Percentiles rank a stretch among this genome's conserved stretches.
phyloP scores from a whole-genome alignment of 805 yeast species.

The Candida stauntonica region DNA sequence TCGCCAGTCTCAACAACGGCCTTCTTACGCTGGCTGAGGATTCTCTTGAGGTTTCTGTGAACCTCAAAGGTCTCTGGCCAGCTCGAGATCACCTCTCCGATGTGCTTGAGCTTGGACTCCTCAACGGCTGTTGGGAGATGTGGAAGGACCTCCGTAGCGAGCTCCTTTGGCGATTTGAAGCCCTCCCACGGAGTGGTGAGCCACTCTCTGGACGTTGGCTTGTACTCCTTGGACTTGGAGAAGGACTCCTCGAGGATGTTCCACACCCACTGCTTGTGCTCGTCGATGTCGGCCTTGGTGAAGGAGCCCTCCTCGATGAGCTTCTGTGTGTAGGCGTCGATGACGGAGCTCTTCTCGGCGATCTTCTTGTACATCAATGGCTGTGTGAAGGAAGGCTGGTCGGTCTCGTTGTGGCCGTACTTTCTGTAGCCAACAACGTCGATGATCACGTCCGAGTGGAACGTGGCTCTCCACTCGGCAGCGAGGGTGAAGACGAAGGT shows the following conservation, averaged over 20 bases:
- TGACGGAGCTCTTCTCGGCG: slow-evolving; percentile 82
- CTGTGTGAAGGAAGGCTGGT: slow-evolving; percentile 98
- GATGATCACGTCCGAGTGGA: slow-evolving; percentile 93
- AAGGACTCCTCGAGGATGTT: slow-evolving; percentile 85
- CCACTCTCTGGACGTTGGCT: slow-evolving; percentile 95
- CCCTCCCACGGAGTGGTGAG: slow-evolving; percentile 98
- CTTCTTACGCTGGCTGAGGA: slow-evolving; percentile 82
- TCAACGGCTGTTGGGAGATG: slow-evolving; percentile 93
- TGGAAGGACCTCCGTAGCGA: slow-evolving; percentile 92
- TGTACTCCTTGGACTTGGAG: slow-evolving; percentile 80
- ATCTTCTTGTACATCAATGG: slow-evolving; percentile 94
- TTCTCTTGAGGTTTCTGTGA: slow-evolving; percentile 95
- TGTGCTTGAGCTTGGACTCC: slow-evolving; percentile 62
- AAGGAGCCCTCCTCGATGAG: slow-evolving; percentile 84
- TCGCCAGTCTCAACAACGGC: slow-evolving; percentile 81
- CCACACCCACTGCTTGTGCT: slow-evolving; percentile 99
- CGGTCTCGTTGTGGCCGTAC: slow-evolving; percentile 99
- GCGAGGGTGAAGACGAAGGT: slow-evolving; percentile 92
- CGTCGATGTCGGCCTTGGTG: slow-evolving; percentile 84
- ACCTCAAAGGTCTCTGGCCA: slow-evolving; percentile 86
- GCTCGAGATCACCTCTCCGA: slow-evolving; percentile 74
- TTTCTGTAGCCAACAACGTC: slow-evolving; percentile 98
- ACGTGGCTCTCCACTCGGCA: slow-evolving; percentile 96
- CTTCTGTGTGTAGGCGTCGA: slow-evolving; percentile 79
- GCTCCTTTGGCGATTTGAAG: slow-evolving; percentile 94